Conservation (phyloP, 805 yeast species). For the Metschnikowia rubicola region DNA sequence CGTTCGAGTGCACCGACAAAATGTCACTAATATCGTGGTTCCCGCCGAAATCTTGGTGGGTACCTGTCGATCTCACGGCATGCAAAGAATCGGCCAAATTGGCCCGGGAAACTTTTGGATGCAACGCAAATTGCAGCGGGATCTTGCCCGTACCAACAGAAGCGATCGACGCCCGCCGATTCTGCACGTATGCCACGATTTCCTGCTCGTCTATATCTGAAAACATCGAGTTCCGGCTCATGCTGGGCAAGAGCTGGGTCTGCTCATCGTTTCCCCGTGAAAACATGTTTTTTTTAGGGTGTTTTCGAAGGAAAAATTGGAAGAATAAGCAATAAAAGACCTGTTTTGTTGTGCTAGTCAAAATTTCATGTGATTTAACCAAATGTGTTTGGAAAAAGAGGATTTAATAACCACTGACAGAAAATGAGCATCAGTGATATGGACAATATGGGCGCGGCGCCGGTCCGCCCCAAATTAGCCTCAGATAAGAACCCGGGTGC, state of each 20-base stretch:
- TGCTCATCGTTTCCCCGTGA: conserved; percentile 3
- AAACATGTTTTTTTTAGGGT: background rate
- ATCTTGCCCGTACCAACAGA: conserved; percentile 25
- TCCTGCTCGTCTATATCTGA: conserved; percentile 32
- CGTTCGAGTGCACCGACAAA: conserved; percentile 21
- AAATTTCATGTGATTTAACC: too few relatives aligned
- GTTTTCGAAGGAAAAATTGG: background rate
- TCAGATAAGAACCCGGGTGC: background rate
- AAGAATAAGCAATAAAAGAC: too few relatives aligned
- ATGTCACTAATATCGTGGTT: conserved; percentile 16
- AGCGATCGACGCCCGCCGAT: conserved; percentile 37
- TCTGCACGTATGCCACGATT: conserved; percentile 36
- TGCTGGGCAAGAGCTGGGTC: conserved; percentile 8
- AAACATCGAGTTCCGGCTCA: conserved; percentile 1
- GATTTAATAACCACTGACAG: background rate
- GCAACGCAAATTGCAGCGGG: conserved; percentile 14
- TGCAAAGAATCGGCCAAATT: conserved; percentile 15
- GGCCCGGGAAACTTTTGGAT: conserved; percentile 16
- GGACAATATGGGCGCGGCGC: background rate
- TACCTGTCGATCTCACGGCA: conserved; percentile 11
- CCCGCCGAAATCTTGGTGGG: conserved; percentile 5
- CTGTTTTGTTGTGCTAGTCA: too few relatives aligned
- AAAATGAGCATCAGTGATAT: background rate
- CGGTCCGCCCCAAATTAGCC: background rate
- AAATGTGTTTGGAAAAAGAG: too few relatives aligned